A percentile compares a stretch with the other conserved stretches of the same genome.
phyloP scores from a whole-genome alignment of 768 basidiomycete species.

The Boletus rubescentipes region DNA sequence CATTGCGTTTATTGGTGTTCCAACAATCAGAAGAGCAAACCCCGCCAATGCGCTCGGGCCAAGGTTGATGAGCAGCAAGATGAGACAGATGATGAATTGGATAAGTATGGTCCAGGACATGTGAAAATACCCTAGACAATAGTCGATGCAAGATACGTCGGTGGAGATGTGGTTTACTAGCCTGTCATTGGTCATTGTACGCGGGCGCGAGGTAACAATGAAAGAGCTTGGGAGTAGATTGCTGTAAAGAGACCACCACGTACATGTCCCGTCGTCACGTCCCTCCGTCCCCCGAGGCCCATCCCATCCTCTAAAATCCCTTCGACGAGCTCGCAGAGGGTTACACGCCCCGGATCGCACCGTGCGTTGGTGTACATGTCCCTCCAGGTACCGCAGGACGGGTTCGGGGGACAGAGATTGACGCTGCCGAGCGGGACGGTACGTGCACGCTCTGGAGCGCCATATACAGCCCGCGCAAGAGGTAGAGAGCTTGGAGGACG shows the following conservation, averaged over 20 bases:
- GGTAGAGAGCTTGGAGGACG: too few relatives aligned
- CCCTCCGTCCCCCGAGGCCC: too few relatives aligned
- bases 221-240: constrained; percentile 77
- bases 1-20: constrained; percentile 68
- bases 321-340: too few relatives aligned
- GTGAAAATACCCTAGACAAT: constrained; percentile 77
- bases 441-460: too few relatives aligned
- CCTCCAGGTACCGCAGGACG: too few relatives aligned
- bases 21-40: constrained; percentile 62
- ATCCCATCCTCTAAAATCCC: too few relatives aligned
- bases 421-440: too few relatives aligned
- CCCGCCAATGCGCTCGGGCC: constrained; percentile 59
- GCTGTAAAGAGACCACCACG: constrained; percentile 86
- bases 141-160: constrained; percentile 90
- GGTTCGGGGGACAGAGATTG: too few relatives aligned
- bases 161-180: constrained; percentile 94
- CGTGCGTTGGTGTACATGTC: too few relatives aligned
- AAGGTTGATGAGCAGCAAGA: constrained; percentile 70
- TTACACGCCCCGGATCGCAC: too few relatives aligned
- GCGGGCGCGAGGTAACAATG: constrained; percentile 75
- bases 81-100: constrained; percentile 74
- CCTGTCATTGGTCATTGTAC: constrained; percentile 83
- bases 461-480: too few relatives aligned
- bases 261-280: too few relatives aligned
- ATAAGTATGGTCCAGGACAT: constrained; percentile 78